Percentiles rank a stretch among this genome's conserved stretches.
Conservation (phyloP, 1,284 basidiomycete species). For the Boletus smithii region DNA sequence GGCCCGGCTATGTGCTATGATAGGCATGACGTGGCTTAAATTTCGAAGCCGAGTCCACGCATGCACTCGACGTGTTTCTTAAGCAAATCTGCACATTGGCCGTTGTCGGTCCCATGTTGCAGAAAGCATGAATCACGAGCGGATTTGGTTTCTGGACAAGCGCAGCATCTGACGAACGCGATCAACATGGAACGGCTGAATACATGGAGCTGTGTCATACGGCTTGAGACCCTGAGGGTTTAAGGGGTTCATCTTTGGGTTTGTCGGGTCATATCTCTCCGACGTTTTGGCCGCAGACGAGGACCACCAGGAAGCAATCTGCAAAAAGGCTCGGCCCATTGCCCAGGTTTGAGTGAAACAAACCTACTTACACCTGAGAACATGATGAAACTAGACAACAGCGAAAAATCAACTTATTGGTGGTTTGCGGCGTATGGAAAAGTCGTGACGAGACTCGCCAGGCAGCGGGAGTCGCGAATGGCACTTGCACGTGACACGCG, state of each 20-base stretch:
- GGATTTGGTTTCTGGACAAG: slow-evolving; percentile 92
- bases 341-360: slow-evolving; percentile 14
- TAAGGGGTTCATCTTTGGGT: slow-evolving; percentile 74
- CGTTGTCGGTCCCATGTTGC: slow-evolving; percentile 65
- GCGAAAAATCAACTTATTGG: no score
- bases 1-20: background rate
- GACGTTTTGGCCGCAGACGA: slow-evolving; percentile 29
- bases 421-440: no score
- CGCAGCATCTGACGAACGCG: slow-evolving; percentile 70
- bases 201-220: slow-evolving; percentile 47
- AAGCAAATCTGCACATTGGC: slow-evolving; percentile 79
- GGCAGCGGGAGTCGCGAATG: no score
- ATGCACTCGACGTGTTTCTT: slow-evolving; percentile 43
- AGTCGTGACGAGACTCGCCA: no score
- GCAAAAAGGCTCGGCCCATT: slow-evolving; percentile 5
- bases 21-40: no score
- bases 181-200: background rate
- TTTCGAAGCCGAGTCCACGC: no score
- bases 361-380: slow-evolving; percentile 20
- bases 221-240: slow-evolving; percentile 92
- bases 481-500: no score
- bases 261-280: slow-evolving; percentile 57
- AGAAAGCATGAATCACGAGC: slow-evolving; percentile 93
- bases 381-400: slow-evolving; percentile 13
- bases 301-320: slow-evolving; percentile 45